These are phyloP conservation scores for Cucurbita moschata DNA, from an alignment of 306 rosid genomes.

Conservation along the genomic window DNA sequence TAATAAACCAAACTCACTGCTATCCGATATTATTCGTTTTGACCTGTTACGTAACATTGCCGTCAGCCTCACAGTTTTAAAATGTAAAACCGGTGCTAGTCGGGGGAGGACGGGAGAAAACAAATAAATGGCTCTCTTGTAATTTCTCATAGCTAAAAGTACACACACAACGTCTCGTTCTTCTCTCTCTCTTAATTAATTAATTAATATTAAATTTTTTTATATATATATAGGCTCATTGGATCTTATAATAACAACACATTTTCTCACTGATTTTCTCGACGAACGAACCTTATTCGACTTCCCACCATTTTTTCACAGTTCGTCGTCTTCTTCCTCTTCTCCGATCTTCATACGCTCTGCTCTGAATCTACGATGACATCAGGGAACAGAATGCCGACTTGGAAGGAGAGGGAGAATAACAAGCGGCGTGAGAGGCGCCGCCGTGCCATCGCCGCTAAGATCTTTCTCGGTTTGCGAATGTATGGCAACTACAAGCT, in stretches of 20 bases:
- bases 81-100: slow-evolving; percentile 18
- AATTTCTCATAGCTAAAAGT: not conserved
- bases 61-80: too few relatives aligned
- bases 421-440: slow-evolving; percentile 48
- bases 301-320: not conserved
- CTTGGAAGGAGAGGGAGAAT: slow-evolving; percentile 62
- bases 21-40: too few relatives aligned
- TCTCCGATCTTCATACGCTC: not conserved
- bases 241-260: not conserved
- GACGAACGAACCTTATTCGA: not conserved
- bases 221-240: not conserved
- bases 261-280: not conserved
- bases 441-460: slow-evolving; percentile 52
- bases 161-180: slow-evolving; percentile 13
- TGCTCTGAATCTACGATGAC: slow-evolving; percentile 7
- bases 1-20: rapidly evolving
- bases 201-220: too few relatives aligned
- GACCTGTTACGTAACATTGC: too few relatives aligned
- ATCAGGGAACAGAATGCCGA: slow-evolving; percentile 51
- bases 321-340: not conserved
- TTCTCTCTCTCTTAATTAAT: not conserved
- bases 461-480: slow-evolving; percentile 46
- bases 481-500: slow-evolving; percentile 50
- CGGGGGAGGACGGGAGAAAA: slow-evolving; percentile 11
- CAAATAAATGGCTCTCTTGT: slow-evolving; percentile 16